Base-by-base conservation (phyloP, 1,139 yeast genomes). In the Kazachstania sp. region DNA sequence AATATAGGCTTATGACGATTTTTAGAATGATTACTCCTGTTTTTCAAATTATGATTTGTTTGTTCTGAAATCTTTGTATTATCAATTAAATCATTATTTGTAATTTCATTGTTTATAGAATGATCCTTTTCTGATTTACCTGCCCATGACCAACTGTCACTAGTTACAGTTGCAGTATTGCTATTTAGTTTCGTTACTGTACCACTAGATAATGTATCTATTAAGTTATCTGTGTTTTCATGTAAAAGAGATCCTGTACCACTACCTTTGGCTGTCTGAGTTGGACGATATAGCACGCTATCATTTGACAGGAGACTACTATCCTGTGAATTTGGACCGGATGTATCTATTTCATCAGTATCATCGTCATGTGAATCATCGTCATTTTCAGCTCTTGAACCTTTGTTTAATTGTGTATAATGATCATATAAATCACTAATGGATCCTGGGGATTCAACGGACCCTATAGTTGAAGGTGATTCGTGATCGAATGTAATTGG, bases 391-490 rank as follows among this genome's bases (percentile, higher is more conserved):
- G 45, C 46, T n/a, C 51, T 52, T 49, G 51, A 46, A 13, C 55
- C 58, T 9, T 50, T 48, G 37, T 54, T 51, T 1, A 58, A 45
- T 34, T 53, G 55, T 32, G 59, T 50, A 45, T 60, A 60, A 43
- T 60, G 64, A 37, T 60, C 63, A 47, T 60, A 60, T 23, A 61
- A 34, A 43, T 51, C 51, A 46, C 51, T 49, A 23, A 50, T 46
- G 3, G 53, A 50, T 18, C 50, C 52, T 11, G 51, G 52, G 8
- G 53, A 50, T 34, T 44, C 41, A 3, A 20, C 30, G 15, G 34
- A 29, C 29, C 34, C 37, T n/a, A 29, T 37, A 28, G 31, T 23
- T 12, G 37, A 8, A 6, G 37, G 40, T n/a, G 45, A 36, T 26
- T 37, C 34, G 15, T 32, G 37, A 19, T 26, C 19, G 5, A 19